Percentiles rank a stretch among this genome's conserved stretches.
Conservation (phyloP, 352 stramenopile genomes). For the Phytopythium boreale region DNA sequence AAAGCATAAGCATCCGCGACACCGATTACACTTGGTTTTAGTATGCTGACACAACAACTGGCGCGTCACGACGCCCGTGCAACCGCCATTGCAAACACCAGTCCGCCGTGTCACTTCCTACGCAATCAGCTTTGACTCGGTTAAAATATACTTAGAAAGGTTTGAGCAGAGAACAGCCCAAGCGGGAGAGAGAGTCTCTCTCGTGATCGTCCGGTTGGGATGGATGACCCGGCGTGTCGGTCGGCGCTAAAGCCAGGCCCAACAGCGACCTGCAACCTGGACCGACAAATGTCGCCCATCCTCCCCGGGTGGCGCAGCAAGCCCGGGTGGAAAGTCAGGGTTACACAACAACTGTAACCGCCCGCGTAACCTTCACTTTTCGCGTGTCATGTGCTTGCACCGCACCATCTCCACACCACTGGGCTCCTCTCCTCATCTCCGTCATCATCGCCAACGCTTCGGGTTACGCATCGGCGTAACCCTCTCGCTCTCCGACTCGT, state of each 20-base stretch:
- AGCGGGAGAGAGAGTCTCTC: not conserved
- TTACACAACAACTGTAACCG: not conserved
- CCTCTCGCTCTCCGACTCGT: not conserved
- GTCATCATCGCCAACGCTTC: not conserved
- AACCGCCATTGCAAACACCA: not conserved
- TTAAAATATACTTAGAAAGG: no score
- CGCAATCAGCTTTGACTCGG: not conserved
- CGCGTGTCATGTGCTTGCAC: not conserved
- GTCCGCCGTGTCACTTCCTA: not conserved
- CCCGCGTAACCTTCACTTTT: not conserved
- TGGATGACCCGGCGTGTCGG: not conserved
- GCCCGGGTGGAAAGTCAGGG: no score
- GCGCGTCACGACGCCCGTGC: not conserved
- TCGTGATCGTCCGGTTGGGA: not conserved
- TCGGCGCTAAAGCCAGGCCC: no score
- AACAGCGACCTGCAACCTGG: not conserved
- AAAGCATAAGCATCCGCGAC: not conserved
- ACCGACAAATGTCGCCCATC: not conserved
- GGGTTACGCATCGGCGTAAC: not conserved
- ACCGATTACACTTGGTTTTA: not conserved
- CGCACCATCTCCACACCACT: not conserved
- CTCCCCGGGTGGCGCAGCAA: not conserved
- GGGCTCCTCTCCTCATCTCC: no score
- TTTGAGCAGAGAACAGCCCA: no score
- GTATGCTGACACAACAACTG: not conserved